Conservation (phyloP, 495 filamentous ascomycete genomes). For the Annulohypoxylon maeteangense region DNA sequence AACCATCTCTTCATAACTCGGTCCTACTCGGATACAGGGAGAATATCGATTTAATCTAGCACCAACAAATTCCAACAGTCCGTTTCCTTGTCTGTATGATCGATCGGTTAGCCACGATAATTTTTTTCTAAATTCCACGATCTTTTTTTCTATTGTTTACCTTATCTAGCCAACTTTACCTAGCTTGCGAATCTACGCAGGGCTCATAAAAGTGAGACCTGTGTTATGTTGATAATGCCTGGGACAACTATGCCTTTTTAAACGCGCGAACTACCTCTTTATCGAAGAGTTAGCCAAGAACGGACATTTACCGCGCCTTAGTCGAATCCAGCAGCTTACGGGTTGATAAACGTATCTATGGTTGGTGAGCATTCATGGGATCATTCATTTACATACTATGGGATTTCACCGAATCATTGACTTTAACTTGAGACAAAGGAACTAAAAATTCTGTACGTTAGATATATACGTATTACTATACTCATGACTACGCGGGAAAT, state of each 20-base stretch:
- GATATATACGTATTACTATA: background rate
- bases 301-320: background rate
- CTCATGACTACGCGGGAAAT: background rate
- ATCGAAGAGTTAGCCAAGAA: background rate
- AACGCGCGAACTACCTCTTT: background rate
- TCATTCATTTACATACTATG: background rate
- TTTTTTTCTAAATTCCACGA: background rate
- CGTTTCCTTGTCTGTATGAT: background rate
- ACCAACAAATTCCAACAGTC: constrained; percentile 23
- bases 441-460: background rate
- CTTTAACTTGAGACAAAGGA: background rate
- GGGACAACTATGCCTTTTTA: background rate
- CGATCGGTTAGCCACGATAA: constrained; percentile 9
- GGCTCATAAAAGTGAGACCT: constrained; percentile 19
- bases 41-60: background rate
- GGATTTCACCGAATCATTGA: background rate
- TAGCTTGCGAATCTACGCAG: background rate
- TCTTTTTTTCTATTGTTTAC: background rate
- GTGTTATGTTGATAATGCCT: background rate
- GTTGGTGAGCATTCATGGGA: too few relatives aligned
- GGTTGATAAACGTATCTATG: too few relatives aligned
- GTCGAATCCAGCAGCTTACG: background rate
- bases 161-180: background rate
- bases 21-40: background rate
- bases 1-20: background rate